Conservation (phyloP, 75 land plant genomes). For the Larix kaempferi region DNA sequence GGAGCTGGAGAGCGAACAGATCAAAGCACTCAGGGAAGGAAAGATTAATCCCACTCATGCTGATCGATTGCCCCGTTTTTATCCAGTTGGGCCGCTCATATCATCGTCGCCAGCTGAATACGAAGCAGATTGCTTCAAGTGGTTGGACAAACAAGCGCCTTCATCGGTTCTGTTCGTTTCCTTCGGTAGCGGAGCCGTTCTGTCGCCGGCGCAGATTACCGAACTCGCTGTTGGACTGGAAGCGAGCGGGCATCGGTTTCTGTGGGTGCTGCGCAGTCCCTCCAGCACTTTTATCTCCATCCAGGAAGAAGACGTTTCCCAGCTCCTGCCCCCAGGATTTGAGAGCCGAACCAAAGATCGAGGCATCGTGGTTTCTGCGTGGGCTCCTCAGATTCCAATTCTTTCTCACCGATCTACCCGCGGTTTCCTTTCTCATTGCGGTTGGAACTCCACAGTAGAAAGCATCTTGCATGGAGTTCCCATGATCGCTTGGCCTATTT, state of each 20-base stretch:
- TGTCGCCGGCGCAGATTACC: not conserved
- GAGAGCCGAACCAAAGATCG: slow-evolving; percentile 20
- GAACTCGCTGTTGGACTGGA: slow-evolving; percentile 11
- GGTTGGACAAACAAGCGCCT: slow-evolving; percentile 19
- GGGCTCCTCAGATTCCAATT: slow-evolving; percentile 39
- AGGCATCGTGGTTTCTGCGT: slow-evolving; percentile 16
- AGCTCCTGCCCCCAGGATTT: slow-evolving; percentile 34
- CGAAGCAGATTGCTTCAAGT: not conserved
- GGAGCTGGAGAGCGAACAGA: slow-evolving; percentile 29
- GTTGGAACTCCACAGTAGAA: slow-evolving; percentile 8
- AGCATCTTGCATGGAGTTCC: slow-evolving; percentile 11
- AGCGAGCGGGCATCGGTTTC: slow-evolving; percentile 3
- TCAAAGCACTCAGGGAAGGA: slow-evolving; percentile 9
- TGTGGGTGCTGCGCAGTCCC: slow-evolving; percentile 8
- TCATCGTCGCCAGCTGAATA: not conserved
- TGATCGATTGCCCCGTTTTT: slow-evolving; percentile 15
- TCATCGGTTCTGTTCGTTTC: not conserved
- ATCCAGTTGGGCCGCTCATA: slow-evolving; percentile 49
- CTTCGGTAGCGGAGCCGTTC: not conserved
- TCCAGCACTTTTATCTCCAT: no score
- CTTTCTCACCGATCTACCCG: slow-evolving; percentile 31
- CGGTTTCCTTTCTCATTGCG: slow-evolving; percentile 21
- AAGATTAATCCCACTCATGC: not conserved
- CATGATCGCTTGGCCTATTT: slow-evolving; percentile 8
- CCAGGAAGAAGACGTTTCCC: not conserved